These are phyloP conservation scores for Daphne laureola DNA, from an alignment of 441 rosid species.

Conservation along the genomic window DNA sequence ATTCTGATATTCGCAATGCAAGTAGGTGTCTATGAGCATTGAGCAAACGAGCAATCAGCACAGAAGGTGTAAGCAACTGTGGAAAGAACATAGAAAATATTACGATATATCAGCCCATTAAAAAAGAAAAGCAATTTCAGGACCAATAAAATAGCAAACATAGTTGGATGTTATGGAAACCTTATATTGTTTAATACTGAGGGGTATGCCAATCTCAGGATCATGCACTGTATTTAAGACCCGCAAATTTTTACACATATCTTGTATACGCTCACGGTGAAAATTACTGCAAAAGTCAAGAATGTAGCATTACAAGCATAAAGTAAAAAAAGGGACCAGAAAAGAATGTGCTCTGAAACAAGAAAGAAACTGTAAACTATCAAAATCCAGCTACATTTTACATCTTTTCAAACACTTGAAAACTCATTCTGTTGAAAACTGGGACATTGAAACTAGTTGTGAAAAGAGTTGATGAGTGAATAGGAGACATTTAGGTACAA, in stretches of 20 bases:
- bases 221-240: slow-evolving; percentile 82
- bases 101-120: slow-evolving; percentile 4
- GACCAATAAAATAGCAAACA: slow-evolving; percentile 11
- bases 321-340: slow-evolving; percentile 24
- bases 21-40: slow-evolving; percentile 86
- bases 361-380: not conserved
- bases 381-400: slow-evolving; percentile 6
- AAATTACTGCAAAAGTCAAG: slow-evolving; percentile 83
- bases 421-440: too few relatives aligned
- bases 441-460: too few relatives aligned
- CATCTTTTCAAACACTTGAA: too few relatives aligned
- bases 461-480: too few relatives aligned
- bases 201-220: slow-evolving; percentile 81
- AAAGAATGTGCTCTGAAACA: not conserved
- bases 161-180: slow-evolving; percentile 28
- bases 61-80: slow-evolving; percentile 81
- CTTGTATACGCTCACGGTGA: slow-evolving; percentile 87
- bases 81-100: slow-evolving; percentile 17
- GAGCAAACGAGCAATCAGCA: slow-evolving; percentile 82
- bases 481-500: too few relatives aligned
- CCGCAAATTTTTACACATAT: slow-evolving; percentile 86
- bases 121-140: slow-evolving; percentile 11
- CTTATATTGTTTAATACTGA: slow-evolving; percentile 92
- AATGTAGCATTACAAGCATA: slow-evolving; percentile 47
- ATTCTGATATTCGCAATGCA: slow-evolving; percentile 88